These are phyloP conservation scores for Antrodiella citrinella DNA, from an alignment of 768 basidiomycete genomes.

Conservation along the genomic window DNA sequence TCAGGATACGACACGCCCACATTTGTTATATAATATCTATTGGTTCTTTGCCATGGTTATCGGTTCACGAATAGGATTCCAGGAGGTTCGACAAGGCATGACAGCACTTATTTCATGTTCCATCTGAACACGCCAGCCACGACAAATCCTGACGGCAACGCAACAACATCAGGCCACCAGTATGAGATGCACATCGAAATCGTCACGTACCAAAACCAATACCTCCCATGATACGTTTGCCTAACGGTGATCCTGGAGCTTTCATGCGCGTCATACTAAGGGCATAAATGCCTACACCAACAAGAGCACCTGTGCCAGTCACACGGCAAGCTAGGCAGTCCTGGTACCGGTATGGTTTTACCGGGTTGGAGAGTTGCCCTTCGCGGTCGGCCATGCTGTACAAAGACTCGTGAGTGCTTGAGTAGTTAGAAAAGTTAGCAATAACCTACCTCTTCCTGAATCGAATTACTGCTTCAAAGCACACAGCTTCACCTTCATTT, in stretches of 20 bases:
- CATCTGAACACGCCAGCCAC: slow-evolving; percentile 16
- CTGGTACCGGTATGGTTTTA: background rate
- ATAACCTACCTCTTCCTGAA: no score
- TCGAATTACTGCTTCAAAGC: no score
- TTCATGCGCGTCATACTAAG: slow-evolving; percentile 53
- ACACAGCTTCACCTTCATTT: no score
- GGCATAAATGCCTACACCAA: slow-evolving; percentile 59
- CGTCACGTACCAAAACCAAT: slow-evolving; percentile 48
- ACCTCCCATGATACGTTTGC: slow-evolving; percentile 55
- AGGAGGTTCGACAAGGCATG: no score
- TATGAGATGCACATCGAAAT: background rate
- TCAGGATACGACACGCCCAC: no score
- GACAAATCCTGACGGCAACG: slow-evolving; percentile 21
- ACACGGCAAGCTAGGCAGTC: slow-evolving; percentile 69
- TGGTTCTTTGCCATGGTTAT: no score
- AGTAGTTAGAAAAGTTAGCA: no score
- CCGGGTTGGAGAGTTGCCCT: no score
- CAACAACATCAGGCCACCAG: background rate
- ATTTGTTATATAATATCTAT: no score
- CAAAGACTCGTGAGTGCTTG: no score
- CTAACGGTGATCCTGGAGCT: slow-evolving; percentile 51
- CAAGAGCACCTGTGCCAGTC: slow-evolving; percentile 57
- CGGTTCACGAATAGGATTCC: no score
- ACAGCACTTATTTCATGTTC: slow-evolving; percentile 4
- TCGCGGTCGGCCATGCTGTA: no score